Conservation (phyloP, 257 asterid species). For the Leptodermis oblonga region DNA sequence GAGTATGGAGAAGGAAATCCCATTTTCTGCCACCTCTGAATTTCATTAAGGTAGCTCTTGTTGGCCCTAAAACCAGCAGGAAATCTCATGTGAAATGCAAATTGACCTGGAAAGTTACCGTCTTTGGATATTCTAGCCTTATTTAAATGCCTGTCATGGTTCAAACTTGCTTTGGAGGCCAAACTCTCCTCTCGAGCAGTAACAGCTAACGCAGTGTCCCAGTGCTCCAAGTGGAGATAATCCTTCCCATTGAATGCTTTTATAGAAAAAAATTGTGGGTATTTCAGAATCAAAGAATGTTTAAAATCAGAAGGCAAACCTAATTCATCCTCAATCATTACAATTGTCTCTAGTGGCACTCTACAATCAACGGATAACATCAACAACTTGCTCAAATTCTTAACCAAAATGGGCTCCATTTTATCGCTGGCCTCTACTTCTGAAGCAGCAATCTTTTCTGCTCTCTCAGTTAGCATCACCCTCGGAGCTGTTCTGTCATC, state of each 20-base stretch:
- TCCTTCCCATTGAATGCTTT: conserved; percentile 47
- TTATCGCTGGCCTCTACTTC: conserved; percentile 44
- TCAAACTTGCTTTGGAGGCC: conserved; percentile 23
- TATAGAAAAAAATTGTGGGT: conserved; percentile 67
- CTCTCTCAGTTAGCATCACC: conserved; percentile 64
- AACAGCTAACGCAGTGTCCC: conserved; percentile 89
- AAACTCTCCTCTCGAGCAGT: conserved; percentile 76
- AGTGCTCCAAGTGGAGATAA: conserved; percentile 68
- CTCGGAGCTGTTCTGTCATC: conserved; percentile 52
- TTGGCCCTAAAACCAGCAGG: conserved; percentile 92
- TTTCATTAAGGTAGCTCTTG: conserved; percentile 65
- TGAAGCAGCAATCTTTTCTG: conserved; percentile 54
- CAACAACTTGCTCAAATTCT: conserved; percentile 70
- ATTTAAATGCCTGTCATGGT: conserved; percentile 13
- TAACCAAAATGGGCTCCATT: conserved; percentile 79
- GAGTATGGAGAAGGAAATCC: conserved; percentile 94
- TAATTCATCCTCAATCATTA: conserved; percentile 50
- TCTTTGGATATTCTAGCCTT: conserved; percentile 60
- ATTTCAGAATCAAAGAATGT: conserved; percentile 48
- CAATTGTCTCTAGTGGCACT: conserved; percentile 60
- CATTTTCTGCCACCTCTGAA: conserved; percentile 86
- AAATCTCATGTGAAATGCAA: conserved; percentile 58
- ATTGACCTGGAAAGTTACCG: conserved; percentile 69
- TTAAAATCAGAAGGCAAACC: conserved; percentile 78
- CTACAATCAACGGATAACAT: conserved; percentile 87